Evolutionary conservation across 2,329 filamentous ascomycete genomes (phyloP), one percentile per base, ranked within the genome.

Genomic region (Cadophora sp.): DNA sequence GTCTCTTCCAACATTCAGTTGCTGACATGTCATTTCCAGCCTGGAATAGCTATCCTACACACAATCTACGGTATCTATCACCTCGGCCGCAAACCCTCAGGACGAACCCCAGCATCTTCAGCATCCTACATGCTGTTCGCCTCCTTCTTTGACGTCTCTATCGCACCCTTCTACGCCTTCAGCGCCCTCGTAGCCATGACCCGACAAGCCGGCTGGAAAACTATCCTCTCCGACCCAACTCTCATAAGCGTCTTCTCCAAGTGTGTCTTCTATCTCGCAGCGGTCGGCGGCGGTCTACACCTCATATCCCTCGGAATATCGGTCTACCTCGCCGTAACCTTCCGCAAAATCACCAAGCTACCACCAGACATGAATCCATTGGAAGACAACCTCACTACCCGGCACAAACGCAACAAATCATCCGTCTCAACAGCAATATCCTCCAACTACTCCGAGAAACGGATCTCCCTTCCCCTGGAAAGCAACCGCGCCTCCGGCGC

Each of bases 301-400:
- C 75, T 92, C 0, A 71, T 93, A 11, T 92, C 92, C 1, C 79
- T 96, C 1, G 79, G 83, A 22, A 82, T 97, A 43, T 92, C 92
- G 5, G 77, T 92, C 37, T 97, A 91, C 81, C 84, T 98, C 29
- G 88, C 89, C 19, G 78, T 92, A 63, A 87, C 91, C 73, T 98
- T 97, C 87, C 88, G 90, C 50, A 91, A 92, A 76, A 97, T 98
- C 75, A 85, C 89, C 5, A 83, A 85, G 24, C 86, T 97, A 78
- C 95, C 95, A 6, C 94, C 95, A 0, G 95, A 98, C 76, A 93
- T 97, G 92, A 98, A 98, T 78, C 95, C 95, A 1, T 84, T 98
- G 16, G 94, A 97, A 78, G 89, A 92, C 72, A 90, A 95, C 75
- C 82, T 97, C 67, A 97, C 94, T 1, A 89, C 92, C 12, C 87